Conservation (phyloP, 805 yeast genomes). For the Blastobotrys terrestris region DNA sequence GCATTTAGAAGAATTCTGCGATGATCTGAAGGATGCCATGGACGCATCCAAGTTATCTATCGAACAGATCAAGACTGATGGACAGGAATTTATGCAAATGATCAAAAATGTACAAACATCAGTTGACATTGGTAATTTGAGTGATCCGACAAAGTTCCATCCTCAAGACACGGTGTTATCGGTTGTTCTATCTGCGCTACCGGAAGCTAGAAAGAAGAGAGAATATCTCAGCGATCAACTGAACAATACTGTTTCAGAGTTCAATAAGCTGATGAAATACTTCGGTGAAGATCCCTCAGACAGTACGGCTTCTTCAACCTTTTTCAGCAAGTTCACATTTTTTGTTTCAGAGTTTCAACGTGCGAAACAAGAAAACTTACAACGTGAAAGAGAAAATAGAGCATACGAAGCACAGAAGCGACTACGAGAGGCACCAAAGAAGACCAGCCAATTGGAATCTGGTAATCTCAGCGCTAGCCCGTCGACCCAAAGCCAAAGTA, state of each 20-base stretch:
- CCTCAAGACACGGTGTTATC: conserved; percentile 70
- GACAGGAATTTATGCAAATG: conserved; percentile 52
- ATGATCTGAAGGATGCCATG: conserved; percentile 56
- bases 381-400: conserved; percentile 75
- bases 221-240: conserved; percentile 59
- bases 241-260: conserved; percentile 55
- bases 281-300: conserved; percentile 90
- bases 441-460: conserved; percentile 20
- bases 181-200: conserved; percentile 58
- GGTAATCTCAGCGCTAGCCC: conserved; percentile 15
- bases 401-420: conserved; percentile 71
- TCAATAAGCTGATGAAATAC: conserved; percentile 64
- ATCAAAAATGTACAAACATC: conserved; percentile 69
- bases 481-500: conserved; percentile 18
- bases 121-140: conserved; percentile 74
- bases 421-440: conserved; percentile 45
- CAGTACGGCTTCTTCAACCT: conserved; percentile 54
- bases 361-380: conserved; percentile 72
- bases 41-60: conserved; percentile 68
- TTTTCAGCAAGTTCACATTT: conserved; percentile 72
- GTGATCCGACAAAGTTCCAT: conserved; percentile 72
- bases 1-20: conserved; percentile 64
- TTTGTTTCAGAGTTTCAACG: conserved; percentile 74
- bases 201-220: conserved; percentile 68
- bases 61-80: conserved; percentile 74